Conservation (phyloP, 805 yeast species). For the Maudiozyma barnettii region DNA sequence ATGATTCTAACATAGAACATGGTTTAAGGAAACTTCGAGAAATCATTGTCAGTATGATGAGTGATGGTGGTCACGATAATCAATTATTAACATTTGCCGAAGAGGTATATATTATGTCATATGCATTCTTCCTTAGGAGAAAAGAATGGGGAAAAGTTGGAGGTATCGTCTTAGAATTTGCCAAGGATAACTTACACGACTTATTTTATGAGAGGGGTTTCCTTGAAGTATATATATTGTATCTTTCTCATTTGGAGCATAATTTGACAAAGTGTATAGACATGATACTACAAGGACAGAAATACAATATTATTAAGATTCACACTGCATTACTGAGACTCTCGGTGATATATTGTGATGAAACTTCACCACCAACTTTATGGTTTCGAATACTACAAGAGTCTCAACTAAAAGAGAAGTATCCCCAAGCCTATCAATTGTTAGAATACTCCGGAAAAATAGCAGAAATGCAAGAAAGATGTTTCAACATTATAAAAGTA, state of each 20-base stretch:
- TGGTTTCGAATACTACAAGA: constrained; percentile 13
- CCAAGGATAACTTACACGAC: constrained; percentile 8
- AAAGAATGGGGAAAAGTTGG: constrained; percentile 10
- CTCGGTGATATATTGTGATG: constrained; percentile 3
- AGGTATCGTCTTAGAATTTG: constrained; percentile 11
- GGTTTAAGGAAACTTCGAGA: constrained; percentile 26
- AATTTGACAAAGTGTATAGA: constrained; percentile 11
- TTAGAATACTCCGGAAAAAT: constrained; percentile 9
- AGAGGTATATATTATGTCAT: constrained; percentile 14
- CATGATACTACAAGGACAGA: background rate
- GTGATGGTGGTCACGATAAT: constrained; percentile 5
- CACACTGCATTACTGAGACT: background rate
- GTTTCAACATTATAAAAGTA: constrained; percentile 5
- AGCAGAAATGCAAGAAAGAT: constrained; percentile 11
- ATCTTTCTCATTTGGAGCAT: constrained; percentile 15
- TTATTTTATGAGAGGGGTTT: constrained; percentile 5
- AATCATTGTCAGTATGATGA: constrained; percentile 15
- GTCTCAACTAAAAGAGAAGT: background rate
- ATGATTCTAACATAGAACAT: constrained; percentile 21
- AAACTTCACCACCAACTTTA: constrained; percentile 1
- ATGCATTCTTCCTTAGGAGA: constrained; percentile 8
- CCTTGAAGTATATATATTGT: constrained; percentile 8
- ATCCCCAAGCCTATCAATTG: constrained; percentile 6
- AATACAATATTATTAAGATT: background rate
- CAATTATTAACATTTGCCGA: constrained; percentile 9